Conservation (phyloP, 805 yeast species). For the Grigorovia jiainica region DNA sequence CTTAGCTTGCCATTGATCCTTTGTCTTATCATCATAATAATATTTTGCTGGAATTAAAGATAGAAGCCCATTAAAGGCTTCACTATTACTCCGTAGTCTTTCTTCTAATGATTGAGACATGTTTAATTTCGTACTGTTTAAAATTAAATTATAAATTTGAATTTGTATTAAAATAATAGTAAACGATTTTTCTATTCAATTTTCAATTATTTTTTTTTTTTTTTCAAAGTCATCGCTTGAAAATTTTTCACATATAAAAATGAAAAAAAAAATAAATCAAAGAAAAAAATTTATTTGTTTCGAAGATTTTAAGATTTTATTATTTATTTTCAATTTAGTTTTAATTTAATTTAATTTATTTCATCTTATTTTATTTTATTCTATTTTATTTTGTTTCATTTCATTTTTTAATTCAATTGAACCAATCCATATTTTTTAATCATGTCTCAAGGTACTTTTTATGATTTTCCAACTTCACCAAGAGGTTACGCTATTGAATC, state of each 20-base stretch:
- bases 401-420: neutral
- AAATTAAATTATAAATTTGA: too few relatives aligned
- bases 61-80: conserved; percentile 79
- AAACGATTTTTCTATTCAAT: too few relatives aligned
- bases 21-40: conserved; percentile 84
- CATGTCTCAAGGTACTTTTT: conserved; percentile 68
- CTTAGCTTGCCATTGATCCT: conserved; percentile 83
- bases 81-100: conserved; percentile 65
- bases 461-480: conserved; percentile 27
- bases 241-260: neutral
- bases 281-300: too few relatives aligned
- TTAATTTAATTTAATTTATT: neutral
- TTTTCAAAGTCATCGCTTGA: conserved; percentile 1
- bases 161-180: too few relatives aligned
- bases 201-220: neutral
- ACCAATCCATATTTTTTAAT: conserved; percentile 2
- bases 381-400: neutral
- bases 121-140: neutral
- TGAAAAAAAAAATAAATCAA: too few relatives aligned
- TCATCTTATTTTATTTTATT: neutral
- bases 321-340: too few relatives aligned
- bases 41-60: conserved; percentile 91
- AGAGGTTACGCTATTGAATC: conserved; percentile 31
- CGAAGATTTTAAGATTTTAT: too few relatives aligned
- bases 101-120: conserved; percentile 61